Evolutionary conservation across 2,329 filamentous ascomycete genomes (phyloP).

Genomic region (Colletotrichum tabaci): DNA sequence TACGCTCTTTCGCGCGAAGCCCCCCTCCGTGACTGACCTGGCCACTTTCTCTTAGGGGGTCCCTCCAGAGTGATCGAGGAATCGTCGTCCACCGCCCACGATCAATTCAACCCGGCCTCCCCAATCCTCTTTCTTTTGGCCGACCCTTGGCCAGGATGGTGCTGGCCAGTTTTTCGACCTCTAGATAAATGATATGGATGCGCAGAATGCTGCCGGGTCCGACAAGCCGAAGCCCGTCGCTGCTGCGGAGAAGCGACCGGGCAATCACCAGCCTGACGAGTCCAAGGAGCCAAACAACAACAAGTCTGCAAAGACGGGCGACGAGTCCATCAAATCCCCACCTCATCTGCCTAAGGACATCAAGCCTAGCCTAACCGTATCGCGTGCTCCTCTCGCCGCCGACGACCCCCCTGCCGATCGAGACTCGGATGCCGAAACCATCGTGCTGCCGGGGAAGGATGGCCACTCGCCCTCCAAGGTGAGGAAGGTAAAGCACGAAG

Average conservation of each 20-base stretch:
- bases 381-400: slow-evolving; percentile 49
- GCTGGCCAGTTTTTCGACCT: slow-evolving; percentile 64
- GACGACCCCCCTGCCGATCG: slow-evolving; percentile 66
- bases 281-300: slow-evolving; percentile 42
- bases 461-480: slow-evolving; percentile 75
- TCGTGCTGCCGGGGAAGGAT: slow-evolving; percentile 77
- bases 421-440: slow-evolving; percentile 81
- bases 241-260: slow-evolving; percentile 63
- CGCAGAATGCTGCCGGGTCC: slow-evolving; percentile 77
- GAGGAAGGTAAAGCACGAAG: slow-evolving; percentile 76
- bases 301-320: slow-evolving; percentile 22
- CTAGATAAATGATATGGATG: slow-evolving; percentile 78
- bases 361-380: slow-evolving; percentile 46
- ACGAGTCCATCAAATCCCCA: slow-evolving; percentile 40
- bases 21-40: slow-evolving; percentile 37
- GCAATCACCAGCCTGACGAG: slow-evolving; percentile 47
- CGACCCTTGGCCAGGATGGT: slow-evolving; percentile 70
- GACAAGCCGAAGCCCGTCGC: slow-evolving; percentile 72
- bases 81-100: slow-evolving; percentile 24
- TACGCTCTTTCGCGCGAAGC: slow-evolving; percentile 18
- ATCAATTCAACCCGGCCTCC: slow-evolving; percentile 35
- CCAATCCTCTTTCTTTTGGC: slow-evolving; percentile 49
- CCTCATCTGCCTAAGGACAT: slow-evolving; percentile 29
- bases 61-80: slow-evolving; percentile 28
- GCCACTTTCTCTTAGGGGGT: slow-evolving; percentile 40